Conservation (phyloP, 208 protist genomes). For the Acanthamoeba culbertsoni region DNA sequence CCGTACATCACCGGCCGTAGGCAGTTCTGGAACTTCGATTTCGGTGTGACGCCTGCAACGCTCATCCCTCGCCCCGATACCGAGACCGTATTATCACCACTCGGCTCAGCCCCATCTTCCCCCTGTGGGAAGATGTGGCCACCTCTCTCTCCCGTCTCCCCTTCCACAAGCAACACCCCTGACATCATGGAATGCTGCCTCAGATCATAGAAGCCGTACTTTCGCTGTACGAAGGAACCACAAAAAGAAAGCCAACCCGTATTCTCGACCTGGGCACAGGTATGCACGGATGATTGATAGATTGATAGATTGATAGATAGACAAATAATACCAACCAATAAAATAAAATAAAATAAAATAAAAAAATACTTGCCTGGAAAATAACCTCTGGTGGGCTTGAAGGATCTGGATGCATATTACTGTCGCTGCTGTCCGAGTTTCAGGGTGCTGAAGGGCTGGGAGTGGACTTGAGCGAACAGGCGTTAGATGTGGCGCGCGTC, state of each 20-base stretch:
- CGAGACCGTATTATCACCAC: not conserved
- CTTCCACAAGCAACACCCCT: not conserved
- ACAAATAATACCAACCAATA: not conserved
- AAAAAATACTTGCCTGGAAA: no score
- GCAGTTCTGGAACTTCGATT: conserved; percentile 43
- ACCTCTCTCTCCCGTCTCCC: no score
- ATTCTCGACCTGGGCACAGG: conserved; percentile 53
- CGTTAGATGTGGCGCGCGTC: not conserved
- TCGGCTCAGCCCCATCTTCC: not conserved
- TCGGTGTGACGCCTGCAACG: not conserved
- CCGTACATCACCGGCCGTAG: not conserved
- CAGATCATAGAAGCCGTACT: not conserved
- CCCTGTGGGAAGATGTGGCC: no score
- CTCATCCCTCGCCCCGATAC: conserved; percentile 42
- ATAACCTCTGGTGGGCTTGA: no score
- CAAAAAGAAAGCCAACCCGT: not conserved
- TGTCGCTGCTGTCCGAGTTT: conserved; percentile 24
- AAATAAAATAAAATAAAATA: no score
- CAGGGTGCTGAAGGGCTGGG: not conserved
- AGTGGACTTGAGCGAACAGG: not conserved
- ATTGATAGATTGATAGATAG: not conserved
- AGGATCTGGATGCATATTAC: conserved; percentile 18
- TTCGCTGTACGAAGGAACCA: not conserved
- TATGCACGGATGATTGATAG: not conserved
- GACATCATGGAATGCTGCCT: not conserved